Conservation (phyloP, 108 stramenopile genomes). For the Asterionellopsis glacialis region DNA sequence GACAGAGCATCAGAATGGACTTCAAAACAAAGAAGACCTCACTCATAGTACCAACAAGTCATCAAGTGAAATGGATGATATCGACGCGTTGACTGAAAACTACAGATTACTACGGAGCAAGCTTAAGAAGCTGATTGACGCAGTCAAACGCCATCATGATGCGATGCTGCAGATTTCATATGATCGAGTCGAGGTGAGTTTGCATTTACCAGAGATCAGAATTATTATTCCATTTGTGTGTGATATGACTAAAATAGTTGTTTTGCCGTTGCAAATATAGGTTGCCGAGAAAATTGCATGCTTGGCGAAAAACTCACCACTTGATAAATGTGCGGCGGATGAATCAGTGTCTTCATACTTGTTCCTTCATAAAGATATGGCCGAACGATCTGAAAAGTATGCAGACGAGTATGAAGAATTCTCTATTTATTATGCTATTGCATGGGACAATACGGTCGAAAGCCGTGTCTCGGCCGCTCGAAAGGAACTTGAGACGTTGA, state of each 20-base stretch:
- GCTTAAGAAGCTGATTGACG: constrained; percentile 26
- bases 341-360: constrained; percentile 32
- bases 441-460: constrained; percentile 73
- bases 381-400: constrained; percentile 44
- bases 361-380: constrained; percentile 24
- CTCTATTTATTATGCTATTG: constrained; percentile 65
- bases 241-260: not conserved
- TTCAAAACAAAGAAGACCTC: too few species aligned
- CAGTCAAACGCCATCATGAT: constrained; percentile 28
- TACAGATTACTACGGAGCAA: constrained; percentile 34
- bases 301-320: constrained; percentile 28
- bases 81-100: constrained; percentile 30
- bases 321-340: constrained; percentile 16
- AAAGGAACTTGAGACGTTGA: constrained; percentile 55
- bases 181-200: constrained; percentile 30
- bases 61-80: constrained; percentile 27
- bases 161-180: constrained; percentile 30
- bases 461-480: constrained; percentile 44
- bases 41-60: not conserved
- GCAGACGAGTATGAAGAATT: constrained; percentile 56
- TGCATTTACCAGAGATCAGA: not conserved
- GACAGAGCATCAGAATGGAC: too few species aligned
- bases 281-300: constrained; percentile 37
- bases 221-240: too few species aligned
- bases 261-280: constrained; percentile 11